Conservation (phyloP, 2,329 filamentous ascomycete genomes). For the Penicillium sp. region DNA sequence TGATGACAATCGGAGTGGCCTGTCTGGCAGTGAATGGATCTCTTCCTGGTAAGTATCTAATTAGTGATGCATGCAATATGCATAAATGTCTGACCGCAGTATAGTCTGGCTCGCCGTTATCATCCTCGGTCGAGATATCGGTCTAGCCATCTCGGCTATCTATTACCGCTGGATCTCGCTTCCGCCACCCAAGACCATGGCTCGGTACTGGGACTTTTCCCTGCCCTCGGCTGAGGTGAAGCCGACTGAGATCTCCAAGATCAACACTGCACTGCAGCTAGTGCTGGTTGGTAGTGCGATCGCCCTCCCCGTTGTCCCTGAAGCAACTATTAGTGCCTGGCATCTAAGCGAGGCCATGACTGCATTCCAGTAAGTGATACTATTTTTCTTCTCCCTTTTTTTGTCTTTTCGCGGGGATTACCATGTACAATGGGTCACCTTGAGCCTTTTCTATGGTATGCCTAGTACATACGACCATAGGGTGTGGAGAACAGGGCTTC, state of each 20-base stretch:
- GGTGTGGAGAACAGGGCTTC: conserved; percentile 47
- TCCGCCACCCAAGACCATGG: conserved; percentile 86
- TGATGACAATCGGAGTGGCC: conserved; percentile 90
- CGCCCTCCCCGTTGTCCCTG: conserved; percentile 66
- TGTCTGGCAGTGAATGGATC: conserved; percentile 77
- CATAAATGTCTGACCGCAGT: neutral
- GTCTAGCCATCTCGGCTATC: conserved; percentile 76
- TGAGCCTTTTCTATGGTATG: neutral
- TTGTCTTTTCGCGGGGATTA: neutral
- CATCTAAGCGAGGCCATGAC: conserved; percentile 58
- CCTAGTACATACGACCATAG: conserved; percentile 42
- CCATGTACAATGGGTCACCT: neutral
- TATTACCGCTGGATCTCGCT: conserved; percentile 96
- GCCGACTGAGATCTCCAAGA: conserved; percentile 48
- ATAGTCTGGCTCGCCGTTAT: conserved; percentile 79
- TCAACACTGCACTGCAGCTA: conserved; percentile 90
- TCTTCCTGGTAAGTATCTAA: conserved; percentile 61
- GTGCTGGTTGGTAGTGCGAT: conserved; percentile 80
- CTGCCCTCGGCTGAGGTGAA: conserved; percentile 55
- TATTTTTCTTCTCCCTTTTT: neutral
- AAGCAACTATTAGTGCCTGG: conserved; percentile 50
- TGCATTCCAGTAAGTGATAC: conserved; percentile 40
- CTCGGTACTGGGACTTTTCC: conserved; percentile 94
- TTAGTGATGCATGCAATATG: neutral
- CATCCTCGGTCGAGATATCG: conserved; percentile 83